Conservation (phyloP, 306 rosid genomes). For the Trichosanthes truncata region DNA sequence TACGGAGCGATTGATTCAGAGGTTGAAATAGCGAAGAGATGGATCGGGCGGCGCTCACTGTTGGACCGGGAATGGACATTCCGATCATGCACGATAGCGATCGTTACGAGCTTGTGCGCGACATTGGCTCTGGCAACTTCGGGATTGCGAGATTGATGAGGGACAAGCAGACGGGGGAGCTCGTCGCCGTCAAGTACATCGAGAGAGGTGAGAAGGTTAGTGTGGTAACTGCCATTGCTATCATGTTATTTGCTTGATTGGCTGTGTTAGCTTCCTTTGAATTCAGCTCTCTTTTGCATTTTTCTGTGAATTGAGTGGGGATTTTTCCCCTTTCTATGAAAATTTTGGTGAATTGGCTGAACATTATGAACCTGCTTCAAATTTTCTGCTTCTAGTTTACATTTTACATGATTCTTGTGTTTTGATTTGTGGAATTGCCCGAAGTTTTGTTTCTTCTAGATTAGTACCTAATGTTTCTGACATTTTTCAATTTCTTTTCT, state of each 20-base stretch:
- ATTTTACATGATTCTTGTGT: neutral
- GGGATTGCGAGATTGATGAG: slow-evolving; percentile 94
- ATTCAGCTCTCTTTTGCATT: neutral
- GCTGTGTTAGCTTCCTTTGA: neutral
- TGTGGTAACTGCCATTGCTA: slow-evolving; percentile 6
- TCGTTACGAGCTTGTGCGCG: slow-evolving; percentile 78
- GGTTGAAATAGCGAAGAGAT: slow-evolving; percentile 7
- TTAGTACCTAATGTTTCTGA: neutral
- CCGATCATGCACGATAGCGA: slow-evolving; percentile 94
- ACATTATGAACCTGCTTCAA: neutral
- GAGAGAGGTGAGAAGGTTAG: slow-evolving; percentile 99
- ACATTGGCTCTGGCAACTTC: slow-evolving; percentile 89
- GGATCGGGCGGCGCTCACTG: slow-evolving; percentile 48
- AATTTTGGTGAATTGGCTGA: neutral
- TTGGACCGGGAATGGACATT: slow-evolving; percentile 74
- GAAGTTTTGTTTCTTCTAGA: neutral
- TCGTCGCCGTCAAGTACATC: slow-evolving; percentile 92
- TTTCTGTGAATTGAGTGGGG: neutral
- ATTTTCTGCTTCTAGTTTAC: neutral
- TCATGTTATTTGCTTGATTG: neutral
- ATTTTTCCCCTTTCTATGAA: neutral
- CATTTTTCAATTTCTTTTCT: neutral
- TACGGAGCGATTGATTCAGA: neutral
- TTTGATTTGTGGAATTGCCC: neutral
- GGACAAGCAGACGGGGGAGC: slow-evolving; percentile 78